Evolutionary conservation across 1,284 basidiomycete species (phyloP), one percentile per base, ranked within the genome.

Genomic region (Ustilago loliicola): DNA sequence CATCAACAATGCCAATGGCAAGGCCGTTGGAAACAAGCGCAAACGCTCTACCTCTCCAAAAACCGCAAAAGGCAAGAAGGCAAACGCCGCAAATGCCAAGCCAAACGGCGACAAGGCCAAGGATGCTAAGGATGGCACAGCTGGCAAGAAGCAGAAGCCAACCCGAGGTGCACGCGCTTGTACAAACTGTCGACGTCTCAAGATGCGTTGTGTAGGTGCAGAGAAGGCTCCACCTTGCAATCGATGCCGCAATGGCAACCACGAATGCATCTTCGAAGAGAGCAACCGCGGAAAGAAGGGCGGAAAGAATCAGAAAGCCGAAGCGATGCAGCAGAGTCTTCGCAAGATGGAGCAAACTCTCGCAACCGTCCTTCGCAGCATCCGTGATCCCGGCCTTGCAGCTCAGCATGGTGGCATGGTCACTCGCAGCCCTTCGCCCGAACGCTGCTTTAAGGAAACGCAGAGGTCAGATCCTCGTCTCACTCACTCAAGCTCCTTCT

Each of bases 161-260:
- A 86, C 83, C 17, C 80, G 85, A 15, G 84, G 84, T 30, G 72
- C 32, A 78, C 94, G 94, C 60, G 95, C 95, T 0, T 97, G 95
- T 80, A 95, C 93, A 0, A 94, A 96, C 34, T 98, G 96, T 87
- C 91, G 96, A 36, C 92, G 95, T 55, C 91, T 98, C 75, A 99
- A 99, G 89, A 99, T 99, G 96, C 94, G 96, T 80, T 99, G 96
- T 80, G 94, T 97, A 21, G 95, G 93, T 40, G 94, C 94, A 1
- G 95, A 97, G 83, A 87, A 95, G 38, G 95, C 94, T 0, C 93
- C 94, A 0, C 94, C 95, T 0, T 98, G 95, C 88, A 95, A 95
- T 76, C 88, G 88, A 36, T 83, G 88, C 59, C 66, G 72, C 53
- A 83, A 82, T 66, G 77, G 78, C 59, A 75, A 80, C 21, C 67